Evolutionary conservation across 768 basidiomycete species (phyloP), one percentile per base, ranked within the genome.

Genomic region (Paxillus involutus): DNA sequence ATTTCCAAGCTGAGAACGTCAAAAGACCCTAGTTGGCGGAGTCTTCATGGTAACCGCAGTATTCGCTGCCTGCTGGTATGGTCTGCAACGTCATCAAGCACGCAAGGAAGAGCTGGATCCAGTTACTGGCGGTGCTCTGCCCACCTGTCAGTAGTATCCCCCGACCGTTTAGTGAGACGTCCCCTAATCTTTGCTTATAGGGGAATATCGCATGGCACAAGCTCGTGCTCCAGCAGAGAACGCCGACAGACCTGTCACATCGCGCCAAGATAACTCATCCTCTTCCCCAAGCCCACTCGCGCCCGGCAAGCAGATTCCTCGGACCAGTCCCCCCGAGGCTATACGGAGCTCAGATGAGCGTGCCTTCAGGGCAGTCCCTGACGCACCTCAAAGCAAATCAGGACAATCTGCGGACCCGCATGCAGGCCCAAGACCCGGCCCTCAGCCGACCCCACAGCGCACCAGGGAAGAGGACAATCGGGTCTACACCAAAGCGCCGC

Each of bases 21-120:
- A 9, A 13, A 32, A 70, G 70, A 63, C 62, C 1, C 59, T 70
- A 16, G 49, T 71, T 33, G 59, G 65, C 4, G 26, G 26, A 26
- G 26, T 26, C 4, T 26, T 26, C 26, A 32, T 32, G 3, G 69
- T 26, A 5, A 26, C 26, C 26, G 26, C 26, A 26, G 70, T 6
- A 24, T 58, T 68, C 32, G 57, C 52, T 5, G 50, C 50, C 13
- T 59, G 55, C 41, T 71, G 65, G 62, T 64, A 61, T 11, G 57
- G 46, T 12, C 30, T 71, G 10, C 14, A 58, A 6, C 51, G 51
- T 32, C 33, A n/a, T n/a, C 63, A 67, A 41, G 55, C 63, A 6
- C 53, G 56, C 36, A 58, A 49, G 45, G 65, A 70, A 4, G 51
- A 57, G 16, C 50, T 14, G 7, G 57, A 51, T 37, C 32, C 44